Percentiles rank a stretch among this genome's conserved stretches.
These are phyloP conservation scores for Amanita rimosa DNA, from an alignment of 768 basidiomycete genomes.

Conservation along the genomic window DNA sequence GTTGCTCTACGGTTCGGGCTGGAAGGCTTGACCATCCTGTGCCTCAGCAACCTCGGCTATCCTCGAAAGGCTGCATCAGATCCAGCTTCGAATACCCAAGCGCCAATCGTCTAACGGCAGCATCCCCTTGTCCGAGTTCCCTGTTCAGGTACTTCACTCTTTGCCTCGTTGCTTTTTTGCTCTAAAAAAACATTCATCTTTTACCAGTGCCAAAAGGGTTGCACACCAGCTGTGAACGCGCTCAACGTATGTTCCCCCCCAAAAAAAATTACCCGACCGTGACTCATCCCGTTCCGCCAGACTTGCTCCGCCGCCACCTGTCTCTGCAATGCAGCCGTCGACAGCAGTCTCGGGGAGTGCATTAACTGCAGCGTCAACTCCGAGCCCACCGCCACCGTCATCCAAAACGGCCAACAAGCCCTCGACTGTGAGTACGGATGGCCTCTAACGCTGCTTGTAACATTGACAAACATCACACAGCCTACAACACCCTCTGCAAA, in stretches of 20 bases:
- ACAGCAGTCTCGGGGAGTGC: neutral
- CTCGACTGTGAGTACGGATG: neutral
- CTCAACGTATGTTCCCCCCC: neutral
- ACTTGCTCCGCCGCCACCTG: constrained; percentile 1
- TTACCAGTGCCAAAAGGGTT: neutral
- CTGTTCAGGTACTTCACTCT: neutral
- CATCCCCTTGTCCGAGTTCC: neutral
- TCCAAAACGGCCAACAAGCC: constrained; percentile 1
- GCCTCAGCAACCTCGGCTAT: neutral
- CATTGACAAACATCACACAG: neutral
- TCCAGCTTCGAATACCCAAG: neutral
- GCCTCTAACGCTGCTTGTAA: no score
- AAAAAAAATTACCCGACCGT: neutral
- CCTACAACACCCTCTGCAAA: neutral
- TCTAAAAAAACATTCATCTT: neutral
- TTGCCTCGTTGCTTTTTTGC: neutral
- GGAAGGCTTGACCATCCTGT: neutral
- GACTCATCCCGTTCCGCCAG: neutral
- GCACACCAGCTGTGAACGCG: neutral
- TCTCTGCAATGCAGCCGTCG: neutral
- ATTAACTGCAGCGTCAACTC: constrained; percentile 2
- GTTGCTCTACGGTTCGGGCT: neutral
- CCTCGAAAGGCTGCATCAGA: neutral
- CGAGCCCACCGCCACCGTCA: neutral
- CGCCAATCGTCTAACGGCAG: neutral